phyloP scores from a whole-genome alignment of 352 stramenopile species.

The Pseudoperonospora humuli region DNA sequence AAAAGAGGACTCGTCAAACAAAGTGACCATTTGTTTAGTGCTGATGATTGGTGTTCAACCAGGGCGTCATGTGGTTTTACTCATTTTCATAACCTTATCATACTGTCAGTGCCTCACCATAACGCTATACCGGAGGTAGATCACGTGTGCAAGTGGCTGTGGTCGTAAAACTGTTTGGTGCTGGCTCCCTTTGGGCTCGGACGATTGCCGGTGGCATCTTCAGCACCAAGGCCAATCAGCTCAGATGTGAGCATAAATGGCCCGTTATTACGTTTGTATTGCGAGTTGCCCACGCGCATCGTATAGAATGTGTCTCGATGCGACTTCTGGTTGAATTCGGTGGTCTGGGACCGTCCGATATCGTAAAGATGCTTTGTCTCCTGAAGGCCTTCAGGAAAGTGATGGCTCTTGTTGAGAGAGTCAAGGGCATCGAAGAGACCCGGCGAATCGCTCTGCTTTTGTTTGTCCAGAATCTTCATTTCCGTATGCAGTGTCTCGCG shows the following conservation, averaged over 20 bases:
- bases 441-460: no score
- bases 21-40: constrained; percentile 5
- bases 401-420: no score
- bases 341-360: constrained; percentile 68
- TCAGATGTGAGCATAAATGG: constrained; percentile 77
- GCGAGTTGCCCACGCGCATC: constrained; percentile 65
- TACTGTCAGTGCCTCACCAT: no score
- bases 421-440: no score
- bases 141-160: constrained; percentile 59
- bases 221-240: constrained; percentile 46
- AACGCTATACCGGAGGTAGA: no score
- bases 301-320: constrained; percentile 84
- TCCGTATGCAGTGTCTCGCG: no score
- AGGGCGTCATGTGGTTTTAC: background rate
- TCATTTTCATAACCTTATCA: no score
- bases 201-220: constrained; percentile 54
- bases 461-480: no score
- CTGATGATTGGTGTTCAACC: background rate
- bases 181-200: constrained; percentile 63
- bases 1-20: constrained; percentile 9
- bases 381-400: constrained; percentile 61
- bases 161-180: constrained; percentile 81
- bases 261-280: constrained; percentile 72
- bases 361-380: constrained; percentile 79
- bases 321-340: constrained; percentile 79